These are phyloP conservation scores for Cylindrotheca closterium DNA, from an alignment of 108 stramenopile genomes.

Conservation along the genomic window DNA sequence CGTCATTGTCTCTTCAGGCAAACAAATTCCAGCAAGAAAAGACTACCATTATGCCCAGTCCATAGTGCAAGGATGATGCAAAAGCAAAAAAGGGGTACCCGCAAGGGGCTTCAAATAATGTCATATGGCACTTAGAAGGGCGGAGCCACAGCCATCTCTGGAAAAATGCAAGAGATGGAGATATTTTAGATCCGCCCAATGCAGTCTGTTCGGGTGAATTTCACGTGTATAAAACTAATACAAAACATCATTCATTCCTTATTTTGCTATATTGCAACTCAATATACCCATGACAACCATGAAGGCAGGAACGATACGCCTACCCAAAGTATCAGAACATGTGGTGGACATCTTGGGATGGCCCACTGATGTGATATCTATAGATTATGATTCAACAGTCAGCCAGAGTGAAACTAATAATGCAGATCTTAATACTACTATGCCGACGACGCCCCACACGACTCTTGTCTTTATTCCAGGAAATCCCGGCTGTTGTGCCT, in stretches of 20 bases:
- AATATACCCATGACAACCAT: too few relatives aligned
- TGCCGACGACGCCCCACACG: conserved; percentile 44
- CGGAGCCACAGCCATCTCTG: conserved; percentile 69
- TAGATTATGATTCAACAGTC: conserved; percentile 40
- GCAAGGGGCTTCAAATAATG: conserved; percentile 59
- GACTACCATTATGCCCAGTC: too few relatives aligned
- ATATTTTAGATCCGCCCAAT: conserved; percentile 61
- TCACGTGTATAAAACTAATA: conserved; percentile 24
- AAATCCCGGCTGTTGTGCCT: conserved; percentile 75
- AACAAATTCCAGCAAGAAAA: too few relatives aligned
- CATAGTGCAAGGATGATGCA: too few relatives aligned
- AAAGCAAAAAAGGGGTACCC: conserved; percentile 33
- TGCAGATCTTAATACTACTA: not conserved
- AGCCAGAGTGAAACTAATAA: not conserved
- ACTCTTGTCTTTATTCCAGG: conserved; percentile 76
- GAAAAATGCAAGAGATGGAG: conserved; percentile 79
- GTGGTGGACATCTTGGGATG: conserved; percentile 49
- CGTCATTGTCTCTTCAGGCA: too few relatives aligned
- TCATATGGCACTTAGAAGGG: conserved; percentile 41
- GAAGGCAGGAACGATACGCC: too few relatives aligned
- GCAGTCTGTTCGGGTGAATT: conserved; percentile 16
- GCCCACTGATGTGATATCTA: conserved; percentile 60
- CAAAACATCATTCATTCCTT: not conserved
- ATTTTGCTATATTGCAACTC: not conserved
- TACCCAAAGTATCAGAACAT: conserved; percentile 8